Evolutionary conservation across 1,284 basidiomycete genomes (phyloP).

Genomic region (Ustilago shanxiensis): DNA sequence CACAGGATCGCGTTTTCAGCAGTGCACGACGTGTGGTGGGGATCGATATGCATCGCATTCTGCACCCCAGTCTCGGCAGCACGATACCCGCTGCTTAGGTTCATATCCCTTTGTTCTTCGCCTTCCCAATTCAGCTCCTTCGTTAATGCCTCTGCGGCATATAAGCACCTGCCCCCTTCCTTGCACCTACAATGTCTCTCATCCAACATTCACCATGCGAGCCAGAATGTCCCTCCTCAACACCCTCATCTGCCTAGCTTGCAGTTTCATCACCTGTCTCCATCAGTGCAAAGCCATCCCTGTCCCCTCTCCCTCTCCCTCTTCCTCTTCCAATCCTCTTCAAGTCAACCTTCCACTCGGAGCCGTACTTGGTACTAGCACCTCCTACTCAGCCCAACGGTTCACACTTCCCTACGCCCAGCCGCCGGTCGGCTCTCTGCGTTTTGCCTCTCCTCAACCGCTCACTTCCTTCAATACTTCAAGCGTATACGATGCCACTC

Average conservation of each 20-base stretch:
- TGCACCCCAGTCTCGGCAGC: not conserved
- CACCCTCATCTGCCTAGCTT: constrained; percentile 25
- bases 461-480: constrained; percentile 20
- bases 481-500: constrained; percentile 32
- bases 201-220: not conserved
- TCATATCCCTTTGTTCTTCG: not conserved
- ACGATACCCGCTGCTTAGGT: not conserved
- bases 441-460: constrained; percentile 54
- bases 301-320: not conserved
- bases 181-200: not conserved
- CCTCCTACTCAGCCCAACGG: constrained; percentile 25
- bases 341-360: constrained; percentile 25
- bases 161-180: not conserved
- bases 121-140: not conserved
- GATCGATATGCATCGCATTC: constrained; percentile 30
- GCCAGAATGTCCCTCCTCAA: constrained; percentile 15
- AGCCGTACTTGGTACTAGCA: constrained; percentile 10
- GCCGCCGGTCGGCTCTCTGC: constrained; percentile 45
- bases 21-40: constrained; percentile 19
- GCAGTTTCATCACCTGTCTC: constrained; percentile 30
- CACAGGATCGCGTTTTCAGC: not conserved
- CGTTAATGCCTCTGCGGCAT: not conserved
- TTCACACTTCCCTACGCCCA: constrained; percentile 58
- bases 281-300: constrained; percentile 16
- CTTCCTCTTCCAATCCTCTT: constrained; percentile 11